Percentiles rank a stretch among this genome's conserved stretches.
These are phyloP conservation scores for Cynanchum wilfordii DNA, from an alignment of 257 asterid species.

Conservation along the genomic window DNA sequence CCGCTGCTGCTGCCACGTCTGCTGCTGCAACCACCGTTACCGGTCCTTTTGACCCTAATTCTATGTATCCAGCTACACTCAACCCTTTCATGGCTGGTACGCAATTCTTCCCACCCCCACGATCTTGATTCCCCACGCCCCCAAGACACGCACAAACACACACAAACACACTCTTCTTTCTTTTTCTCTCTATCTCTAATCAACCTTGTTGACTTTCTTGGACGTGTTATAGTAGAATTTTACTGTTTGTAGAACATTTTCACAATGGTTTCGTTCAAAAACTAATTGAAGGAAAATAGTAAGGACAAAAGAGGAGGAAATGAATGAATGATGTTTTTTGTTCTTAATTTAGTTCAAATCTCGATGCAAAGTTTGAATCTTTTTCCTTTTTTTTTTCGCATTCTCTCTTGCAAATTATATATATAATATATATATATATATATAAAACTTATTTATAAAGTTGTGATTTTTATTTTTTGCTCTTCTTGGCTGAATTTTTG, in stretches of 20 bases:
- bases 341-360: slow-evolving; percentile 24
- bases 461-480: background rate
- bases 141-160: too few species aligned
- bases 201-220: slow-evolving; percentile 18
- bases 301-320: slow-evolving; percentile 21
- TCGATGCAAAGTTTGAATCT: slow-evolving; percentile 22
- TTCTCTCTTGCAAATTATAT: background rate
- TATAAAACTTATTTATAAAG: too few species aligned
- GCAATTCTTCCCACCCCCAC: slow-evolving; percentile 95
- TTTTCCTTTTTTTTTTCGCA: background rate
- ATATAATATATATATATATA: too few species aligned
- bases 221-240: slow-evolving; percentile 1
- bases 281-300: slow-evolving; percentile 16
- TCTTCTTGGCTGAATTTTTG: slow-evolving; percentile 20
- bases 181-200: slow-evolving; percentile 10
- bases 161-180: too few species aligned
- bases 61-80: slow-evolving; percentile 57
- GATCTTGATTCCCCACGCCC: slow-evolving; percentile 39
- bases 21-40: slow-evolving; percentile 26
- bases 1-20: slow-evolving; percentile 31
- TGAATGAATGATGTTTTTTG: slow-evolving; percentile 21
- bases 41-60: slow-evolving; percentile 46
- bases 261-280: slow-evolving; percentile 14
- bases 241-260: slow-evolving; percentile 17
- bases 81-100: slow-evolving; percentile 83